Conservation (phyloP, 1,139 yeast species). For the Sugiyamaella pinicola region DNA sequence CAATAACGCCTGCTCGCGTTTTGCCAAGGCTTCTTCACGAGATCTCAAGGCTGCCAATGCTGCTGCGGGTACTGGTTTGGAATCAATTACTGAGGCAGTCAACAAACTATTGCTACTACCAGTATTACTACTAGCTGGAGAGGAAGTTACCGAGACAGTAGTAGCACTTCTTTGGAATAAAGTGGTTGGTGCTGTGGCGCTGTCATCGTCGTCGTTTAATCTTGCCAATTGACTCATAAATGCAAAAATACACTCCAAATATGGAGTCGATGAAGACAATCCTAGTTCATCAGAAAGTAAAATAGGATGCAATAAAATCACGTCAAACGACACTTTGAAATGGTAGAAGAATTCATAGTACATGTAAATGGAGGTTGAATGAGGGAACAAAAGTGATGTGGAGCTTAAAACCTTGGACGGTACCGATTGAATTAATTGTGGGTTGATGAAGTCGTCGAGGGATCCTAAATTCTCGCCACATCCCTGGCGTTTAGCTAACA, state of each 20-base stretch:
- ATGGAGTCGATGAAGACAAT: constrained; percentile 69
- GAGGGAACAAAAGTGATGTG: constrained; percentile 33
- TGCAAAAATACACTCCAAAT: constrained; percentile 83
- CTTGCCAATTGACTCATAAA: constrained; percentile 68
- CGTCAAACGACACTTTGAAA: constrained; percentile 63
- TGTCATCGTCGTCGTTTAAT: constrained; percentile 44
- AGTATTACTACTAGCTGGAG: constrained; percentile 14
- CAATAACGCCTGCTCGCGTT: constrained; percentile 30
- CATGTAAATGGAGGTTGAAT: constrained; percentile 46
- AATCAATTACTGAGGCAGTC: constrained; percentile 16
- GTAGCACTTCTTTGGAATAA: constrained; percentile 14
- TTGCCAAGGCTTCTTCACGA: constrained; percentile 31
- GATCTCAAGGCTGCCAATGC: constrained; percentile 21
- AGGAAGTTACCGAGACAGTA: not conserved
- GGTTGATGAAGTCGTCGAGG: constrained; percentile 13
- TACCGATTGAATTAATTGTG: constrained; percentile 12
- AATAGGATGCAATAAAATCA: constrained; percentile 80
- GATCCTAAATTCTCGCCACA: constrained; percentile 46
- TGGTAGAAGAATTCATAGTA: constrained; percentile 64
- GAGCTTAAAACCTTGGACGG: constrained; percentile 3
- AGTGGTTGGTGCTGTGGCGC: not conserved
- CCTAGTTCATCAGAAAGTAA: constrained; percentile 82
- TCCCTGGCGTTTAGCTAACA: constrained; percentile 79
- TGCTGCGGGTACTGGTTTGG: constrained; percentile 14
- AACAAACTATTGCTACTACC: constrained; percentile 8